Evolutionary conservation across 129 eudicot species (phyloP).

Genomic region (Lonicera japonica): DNA sequence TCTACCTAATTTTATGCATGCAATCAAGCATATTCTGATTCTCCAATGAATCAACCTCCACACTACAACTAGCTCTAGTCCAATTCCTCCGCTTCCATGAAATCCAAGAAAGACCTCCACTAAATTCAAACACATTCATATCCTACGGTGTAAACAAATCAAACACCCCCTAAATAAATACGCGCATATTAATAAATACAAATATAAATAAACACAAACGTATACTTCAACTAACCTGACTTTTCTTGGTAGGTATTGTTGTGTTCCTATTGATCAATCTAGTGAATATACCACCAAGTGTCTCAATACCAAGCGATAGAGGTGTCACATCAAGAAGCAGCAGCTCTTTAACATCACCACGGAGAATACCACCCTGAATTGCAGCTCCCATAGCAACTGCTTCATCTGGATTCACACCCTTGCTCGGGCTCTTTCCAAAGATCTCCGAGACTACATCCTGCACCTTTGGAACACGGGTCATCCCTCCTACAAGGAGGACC

Average conservation of each 20-base stretch:
- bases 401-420: slow-evolving; percentile 56
- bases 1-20: too few species aligned
- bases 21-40: too few species aligned
- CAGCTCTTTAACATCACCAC: slow-evolving; percentile 58
- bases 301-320: slow-evolving; percentile 48
- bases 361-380: slow-evolving; percentile 53
- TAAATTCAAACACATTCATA: too few species aligned
- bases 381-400: slow-evolving; percentile 68
- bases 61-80: too few species aligned
- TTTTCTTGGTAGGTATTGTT: slow-evolving; percentile 54
- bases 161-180: not conserved
- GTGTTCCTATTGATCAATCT: slow-evolving; percentile 49
- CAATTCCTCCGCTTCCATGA: too few species aligned
- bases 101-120: too few species aligned
- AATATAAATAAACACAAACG: not conserved
- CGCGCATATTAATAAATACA: not conserved
- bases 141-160: not conserved
- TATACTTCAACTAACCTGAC: slow-evolving; percentile 25
- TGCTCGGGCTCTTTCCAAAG: slow-evolving; percentile 46
- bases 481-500: slow-evolving; percentile 60
- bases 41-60: too few species aligned
- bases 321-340: slow-evolving; percentile 61
- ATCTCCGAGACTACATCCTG: slow-evolving; percentile 46
- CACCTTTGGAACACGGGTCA: slow-evolving; percentile 54
- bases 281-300: slow-evolving; percentile 58